Evolutionary conservation across 768 basidiomycete genomes (phyloP).

Genomic region (Podaxis sp.): DNA sequence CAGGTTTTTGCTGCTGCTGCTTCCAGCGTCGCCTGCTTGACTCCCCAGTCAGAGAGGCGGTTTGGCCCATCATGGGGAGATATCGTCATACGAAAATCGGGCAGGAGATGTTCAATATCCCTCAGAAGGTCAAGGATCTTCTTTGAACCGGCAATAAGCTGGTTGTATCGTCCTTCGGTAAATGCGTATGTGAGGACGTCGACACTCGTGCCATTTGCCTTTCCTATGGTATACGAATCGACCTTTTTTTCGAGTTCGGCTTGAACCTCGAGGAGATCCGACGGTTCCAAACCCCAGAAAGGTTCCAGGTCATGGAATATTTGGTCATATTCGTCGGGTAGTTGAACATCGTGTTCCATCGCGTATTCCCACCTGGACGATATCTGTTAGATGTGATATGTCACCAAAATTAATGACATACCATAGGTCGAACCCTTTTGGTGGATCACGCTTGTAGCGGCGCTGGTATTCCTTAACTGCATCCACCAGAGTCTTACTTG

Average conservation of each 20-base stretch:
- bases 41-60: conserved; percentile 33
- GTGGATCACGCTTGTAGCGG: conserved; percentile 77
- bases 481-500: conserved; percentile 72
- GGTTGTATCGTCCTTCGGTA: conserved; percentile 32
- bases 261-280: conserved; percentile 37
- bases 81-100: conserved; percentile 46
- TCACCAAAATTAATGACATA: conserved; percentile 35
- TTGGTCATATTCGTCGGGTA: conserved; percentile 85
- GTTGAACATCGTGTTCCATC: conserved; percentile 66
- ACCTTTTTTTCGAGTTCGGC: conserved; percentile 35
- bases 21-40: conserved; percentile 29
- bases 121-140: conserved; percentile 36
- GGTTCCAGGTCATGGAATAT: conserved; percentile 76
- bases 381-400: not conserved
- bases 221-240: conserved; percentile 44
- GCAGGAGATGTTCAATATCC: conserved; percentile 39
- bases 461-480: conserved; percentile 77
- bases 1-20: conserved; percentile 28
- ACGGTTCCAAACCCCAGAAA: conserved; percentile 69
- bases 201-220: conserved; percentile 28
- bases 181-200: conserved; percentile 36
- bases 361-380: conserved; percentile 51
- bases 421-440: conserved; percentile 88
- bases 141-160: conserved; percentile 32
- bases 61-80: conserved; percentile 45